phyloP scores from a whole-genome alignment of 371 early-diverging fungal genomes.

The Nematocida sp. region DNA sequence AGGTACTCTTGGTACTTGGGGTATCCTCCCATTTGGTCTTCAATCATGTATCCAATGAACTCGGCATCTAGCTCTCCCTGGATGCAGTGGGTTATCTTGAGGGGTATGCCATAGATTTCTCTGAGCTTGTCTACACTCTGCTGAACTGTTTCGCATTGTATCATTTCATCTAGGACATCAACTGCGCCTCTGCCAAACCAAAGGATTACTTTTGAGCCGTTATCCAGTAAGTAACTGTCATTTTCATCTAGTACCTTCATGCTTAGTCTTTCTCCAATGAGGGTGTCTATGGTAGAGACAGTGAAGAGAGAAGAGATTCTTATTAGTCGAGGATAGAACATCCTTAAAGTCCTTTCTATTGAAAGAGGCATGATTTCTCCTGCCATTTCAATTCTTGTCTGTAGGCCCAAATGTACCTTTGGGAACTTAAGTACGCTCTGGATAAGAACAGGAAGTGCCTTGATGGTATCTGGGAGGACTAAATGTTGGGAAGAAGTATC shows the following conservation, averaged over 20 bases:
- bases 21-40: conserved; percentile 57
- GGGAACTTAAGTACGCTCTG: conserved; percentile 58
- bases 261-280: conserved; percentile 51
- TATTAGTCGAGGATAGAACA: conserved; percentile 64
- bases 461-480: conserved; percentile 63
- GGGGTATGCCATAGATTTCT: conserved; percentile 19
- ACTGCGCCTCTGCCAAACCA: conserved; percentile 62
- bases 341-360: conserved; percentile 58
- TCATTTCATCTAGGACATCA: conserved; percentile 44
- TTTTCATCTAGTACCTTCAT: conserved; percentile 35
- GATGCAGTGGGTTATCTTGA: conserved; percentile 26
- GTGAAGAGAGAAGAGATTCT: conserved; percentile 59
- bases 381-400: not conserved
- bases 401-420: conserved; percentile 40
- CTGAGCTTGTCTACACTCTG: conserved; percentile 5
- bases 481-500: conserved; percentile 57
- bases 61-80: conserved; percentile 51
- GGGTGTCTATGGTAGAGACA: conserved; percentile 32
- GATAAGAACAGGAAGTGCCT: conserved; percentile 60
- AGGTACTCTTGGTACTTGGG: conserved; percentile 53
- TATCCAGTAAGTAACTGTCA: conserved; percentile 64
- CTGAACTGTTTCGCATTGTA: not conserved
- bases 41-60: conserved; percentile 58
- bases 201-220: conserved; percentile 52
- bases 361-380: conserved; percentile 40